Conservation (phyloP, 495 filamentous ascomycete species). For the Chaetomium fimeti region DNA sequence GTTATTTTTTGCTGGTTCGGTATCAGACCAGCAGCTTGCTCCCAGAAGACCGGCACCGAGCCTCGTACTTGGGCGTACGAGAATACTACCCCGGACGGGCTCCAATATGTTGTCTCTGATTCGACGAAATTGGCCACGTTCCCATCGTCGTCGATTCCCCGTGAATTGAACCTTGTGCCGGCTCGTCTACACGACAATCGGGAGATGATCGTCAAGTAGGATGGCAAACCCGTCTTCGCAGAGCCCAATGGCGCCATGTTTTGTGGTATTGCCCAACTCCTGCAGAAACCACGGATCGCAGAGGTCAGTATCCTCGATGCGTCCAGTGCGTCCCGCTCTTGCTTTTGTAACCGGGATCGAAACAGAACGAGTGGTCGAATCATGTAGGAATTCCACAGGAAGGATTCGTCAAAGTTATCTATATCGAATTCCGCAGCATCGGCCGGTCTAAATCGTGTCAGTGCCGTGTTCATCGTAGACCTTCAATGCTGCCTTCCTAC, state of each 20-base stretch:
- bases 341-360: conserved; percentile 69
- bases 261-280: conserved; percentile 76
- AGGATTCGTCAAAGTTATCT: conserved; percentile 80
- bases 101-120: conserved; percentile 70
- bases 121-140: conserved; percentile 88
- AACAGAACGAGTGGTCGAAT: conserved; percentile 88
- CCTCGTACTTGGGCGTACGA: conserved; percentile 92
- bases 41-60: conserved; percentile 95
- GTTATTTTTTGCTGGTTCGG: conserved; percentile 94
- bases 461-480: neutral
- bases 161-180: conserved; percentile 91
- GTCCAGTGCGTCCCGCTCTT: conserved; percentile 74
- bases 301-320: conserved; percentile 84
- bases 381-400: conserved; percentile 98
- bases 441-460: conserved; percentile 43
- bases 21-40: conserved; percentile 81
- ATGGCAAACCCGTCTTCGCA: conserved; percentile 70
- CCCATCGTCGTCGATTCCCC: conserved; percentile 96
- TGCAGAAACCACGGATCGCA: conserved; percentile 88
- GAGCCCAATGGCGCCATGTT: conserved; percentile 52
- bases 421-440: conserved; percentile 68
- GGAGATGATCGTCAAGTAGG: conserved; percentile 82
- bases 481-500: conserved; percentile 45
- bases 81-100: conserved; percentile 71
- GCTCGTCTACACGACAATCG: conserved; percentile 87